Percentiles rank a stretch among this genome's conserved stretches.
Conservation (phyloP, 169 alveolate genomes). For the Cryptosporidium parvum region DNA sequence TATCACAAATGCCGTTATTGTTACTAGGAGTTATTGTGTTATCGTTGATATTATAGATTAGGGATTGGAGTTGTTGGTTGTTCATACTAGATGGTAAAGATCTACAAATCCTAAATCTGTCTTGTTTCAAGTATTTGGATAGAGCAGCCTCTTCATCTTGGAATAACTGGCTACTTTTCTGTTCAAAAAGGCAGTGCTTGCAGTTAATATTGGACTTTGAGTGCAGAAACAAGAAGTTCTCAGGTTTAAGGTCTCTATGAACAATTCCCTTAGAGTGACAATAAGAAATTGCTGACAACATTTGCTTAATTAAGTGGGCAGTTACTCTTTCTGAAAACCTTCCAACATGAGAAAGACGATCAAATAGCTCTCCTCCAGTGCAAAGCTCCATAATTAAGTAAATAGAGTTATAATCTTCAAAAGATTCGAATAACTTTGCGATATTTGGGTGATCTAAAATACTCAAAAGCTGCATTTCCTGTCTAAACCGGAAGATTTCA, state of each 20-base stretch:
- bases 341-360: conserved; percentile 77
- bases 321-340: conserved; percentile 86
- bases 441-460: conserved; percentile 84
- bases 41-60: neutral
- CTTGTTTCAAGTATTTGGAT: neutral
- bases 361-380: conserved; percentile 86
- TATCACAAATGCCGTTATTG: neutral
- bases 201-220: conserved; percentile 40
- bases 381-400: conserved; percentile 88
- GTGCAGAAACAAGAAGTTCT: conserved; percentile 83
- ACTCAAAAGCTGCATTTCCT: conserved; percentile 75
- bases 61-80: conserved; percentile 13
- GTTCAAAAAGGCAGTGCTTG: conserved; percentile 28
- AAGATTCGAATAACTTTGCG: conserved; percentile 84
- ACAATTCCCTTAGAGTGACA: conserved; percentile 83
- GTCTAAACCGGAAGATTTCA: conserved; percentile 57
- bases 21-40: neutral
- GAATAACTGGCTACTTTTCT: neutral
- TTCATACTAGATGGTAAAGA: conserved; percentile 43
- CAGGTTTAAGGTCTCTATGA: conserved; percentile 89
- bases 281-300: conserved; percentile 84
- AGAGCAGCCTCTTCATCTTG: conserved; percentile 1
- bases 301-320: conserved; percentile 81
- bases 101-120: conserved; percentile 28
- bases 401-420: conserved; percentile 84